Base-by-base conservation (phyloP, 441 rosid species). In the Erodium moschatum region DNA sequence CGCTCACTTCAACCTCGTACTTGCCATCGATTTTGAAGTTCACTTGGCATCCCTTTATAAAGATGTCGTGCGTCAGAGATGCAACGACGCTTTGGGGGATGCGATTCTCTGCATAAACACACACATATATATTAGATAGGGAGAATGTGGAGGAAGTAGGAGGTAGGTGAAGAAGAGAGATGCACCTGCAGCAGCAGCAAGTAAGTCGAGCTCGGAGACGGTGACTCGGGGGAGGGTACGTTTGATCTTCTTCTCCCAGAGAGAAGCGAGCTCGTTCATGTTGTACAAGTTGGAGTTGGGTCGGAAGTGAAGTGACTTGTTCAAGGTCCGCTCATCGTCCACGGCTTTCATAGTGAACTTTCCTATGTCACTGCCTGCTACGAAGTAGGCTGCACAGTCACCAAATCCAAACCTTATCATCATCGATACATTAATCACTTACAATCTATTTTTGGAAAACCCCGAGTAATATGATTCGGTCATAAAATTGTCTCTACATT, bases 21-120 rank as follows among this genome's bases (percentile, higher is more conserved):
- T 38, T 70, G 1, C 75, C 86, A 0, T 81, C 76, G 13, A 81
- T 7, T 1, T 70, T 1, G 31, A 81, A 83, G 63, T 79, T 78
- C 16, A 75, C 18, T 65, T 81, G 86, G 20, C 83, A 83, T 5
- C 86, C 86, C 64, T 18, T 79, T n/a, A 83, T 79, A 73, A 83
- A 83, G 7, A 83, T 83, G 46, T 83, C 86, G 54, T 83, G 86
- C 0, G 86, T 81, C 68, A 83, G 77, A 11, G 86, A 73, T 11
- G 86, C 86, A 1, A 83, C 84, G 18, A 79, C 7, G 54, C 86
- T 81, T 44, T 42, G 33, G 0, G 86, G 86, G 24, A 83, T 72
- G 44, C 67, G 7, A 66, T 79, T 81, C 78, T 80, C 86, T 75
- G 81, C 81, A 0, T 7, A 38, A 38, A 38, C 7, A 38, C 0